These are phyloP conservation scores for Leishmania arabica DNA, from an alignment of 208 protist genomes.

Conservation along the genomic window DNA sequence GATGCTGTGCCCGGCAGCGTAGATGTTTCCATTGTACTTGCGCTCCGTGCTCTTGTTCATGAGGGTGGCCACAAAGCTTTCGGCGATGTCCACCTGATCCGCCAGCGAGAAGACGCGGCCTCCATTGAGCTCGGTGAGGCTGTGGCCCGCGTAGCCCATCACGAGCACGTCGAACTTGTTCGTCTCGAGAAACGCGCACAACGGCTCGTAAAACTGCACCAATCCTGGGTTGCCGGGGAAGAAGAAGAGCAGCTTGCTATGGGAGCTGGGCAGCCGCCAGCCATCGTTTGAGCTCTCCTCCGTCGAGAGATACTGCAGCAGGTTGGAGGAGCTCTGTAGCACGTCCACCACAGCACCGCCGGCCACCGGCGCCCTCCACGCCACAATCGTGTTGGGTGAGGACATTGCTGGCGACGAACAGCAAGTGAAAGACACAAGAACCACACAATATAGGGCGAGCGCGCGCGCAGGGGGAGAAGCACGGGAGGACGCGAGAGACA, in stretches of 20 bases:
- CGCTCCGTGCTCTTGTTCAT: conserved; percentile 17
- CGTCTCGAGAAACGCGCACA: conserved; percentile 33
- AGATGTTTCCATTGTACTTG: conserved; percentile 56
- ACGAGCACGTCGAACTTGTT: conserved; percentile 64
- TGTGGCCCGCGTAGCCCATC: conserved; percentile 79
- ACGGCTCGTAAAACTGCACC: conserved; percentile 68
- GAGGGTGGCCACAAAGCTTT: conserved; percentile 42
- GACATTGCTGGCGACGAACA: conserved; percentile 2
- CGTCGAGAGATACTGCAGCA: conserved; percentile 44
- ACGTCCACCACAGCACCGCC: conserved; percentile 55
- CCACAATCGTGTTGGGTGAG: conserved; percentile 20
- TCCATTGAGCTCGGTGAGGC: conserved; percentile 56
- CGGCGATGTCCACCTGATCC: conserved; percentile 70
- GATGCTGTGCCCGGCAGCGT: conserved; percentile 80
- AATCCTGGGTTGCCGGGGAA: conserved; percentile 78
- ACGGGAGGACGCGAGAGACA: neutral
- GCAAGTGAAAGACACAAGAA: neutral
- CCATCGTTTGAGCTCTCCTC: conserved; percentile 19
- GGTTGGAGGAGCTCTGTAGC: conserved; percentile 52
- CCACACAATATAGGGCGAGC: neutral
- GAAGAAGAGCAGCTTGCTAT: conserved; percentile 51
- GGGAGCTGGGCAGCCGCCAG: conserved; percentile 3
- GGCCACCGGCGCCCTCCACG: conserved; percentile 38
- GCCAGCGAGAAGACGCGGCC: conserved; percentile 64
- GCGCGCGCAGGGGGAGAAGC: neutral